Evolutionary conservation across 73 alveolate genomes (phyloP), one percentile per base, ranked within the genome.

Genomic region (Paramecium primaurelia): DNA sequence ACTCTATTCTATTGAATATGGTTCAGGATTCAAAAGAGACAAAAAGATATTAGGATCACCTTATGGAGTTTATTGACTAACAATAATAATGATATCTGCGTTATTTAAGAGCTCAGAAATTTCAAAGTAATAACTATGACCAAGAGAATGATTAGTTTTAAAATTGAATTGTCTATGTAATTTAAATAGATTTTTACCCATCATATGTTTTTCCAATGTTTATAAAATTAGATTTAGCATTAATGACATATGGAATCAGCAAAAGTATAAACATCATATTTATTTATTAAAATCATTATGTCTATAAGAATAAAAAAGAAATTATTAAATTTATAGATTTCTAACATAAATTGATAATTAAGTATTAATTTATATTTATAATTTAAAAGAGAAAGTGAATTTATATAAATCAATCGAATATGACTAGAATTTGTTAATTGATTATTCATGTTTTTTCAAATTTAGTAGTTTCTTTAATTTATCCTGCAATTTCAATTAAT

Each of bases 401-500:
- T 54, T 5, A 54, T 11, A 3, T 7, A 54, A 18, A 18, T 54
- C 32, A 18, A 54, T 54, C 28, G 20, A 3, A 51, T 51, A 54
- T 54, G 14, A 54, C 36, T 54, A n/a, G 69, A 5, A 54, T 54
- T 20, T 18, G 25, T 54, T n/a, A n/a, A 54, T 18, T 54, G 2
- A 54, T 54, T 16, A 64, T 64, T 64, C 84, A 64, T 32, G 45
- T 12, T 34, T 34, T 64, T 28, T 64, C 51, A 64, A 64, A 73
- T 73, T 73, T 73, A 36, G 58, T 73, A 14, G 59, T 38, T 40
- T 73, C 87, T 40, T 73, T 73, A 37, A 73, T 73, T 73, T 73
- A 40, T 16, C n/a, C 87, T 11, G 87, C 87, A 36, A 73, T 73
- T 5, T 73, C 87, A 37, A 73, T 4, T 73, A 73, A 37, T 73